These are phyloP conservation scores for Apiospora koreana DNA, from an alignment of 2,329 filamentous ascomycete genomes.

Conservation along the genomic window DNA sequence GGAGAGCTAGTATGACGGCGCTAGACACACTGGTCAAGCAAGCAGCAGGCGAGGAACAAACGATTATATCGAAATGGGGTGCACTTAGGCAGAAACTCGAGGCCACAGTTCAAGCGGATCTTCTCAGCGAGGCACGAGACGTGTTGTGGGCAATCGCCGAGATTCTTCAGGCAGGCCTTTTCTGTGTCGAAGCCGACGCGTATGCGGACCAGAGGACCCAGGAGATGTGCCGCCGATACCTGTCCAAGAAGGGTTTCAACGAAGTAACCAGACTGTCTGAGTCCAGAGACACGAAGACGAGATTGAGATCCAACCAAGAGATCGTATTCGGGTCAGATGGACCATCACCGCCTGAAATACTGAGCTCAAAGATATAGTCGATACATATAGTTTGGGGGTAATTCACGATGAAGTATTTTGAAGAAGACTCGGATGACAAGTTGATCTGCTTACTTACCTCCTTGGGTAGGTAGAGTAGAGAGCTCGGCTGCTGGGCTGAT, in stretches of 20 bases:
- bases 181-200: constrained; percentile 41
- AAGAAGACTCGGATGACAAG: too few relatives aligned
- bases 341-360: background rate
- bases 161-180: constrained; percentile 43
- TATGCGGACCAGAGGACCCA: constrained; percentile 37
- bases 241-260: constrained; percentile 31
- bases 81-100: constrained; percentile 39
- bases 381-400: too few relatives aligned
- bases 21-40: constrained; percentile 41
- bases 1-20: constrained; percentile 39
- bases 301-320: background rate
- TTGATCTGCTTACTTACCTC: too few relatives aligned
- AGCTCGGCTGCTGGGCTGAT: too few relatives aligned
- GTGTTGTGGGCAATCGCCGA: constrained; percentile 47
- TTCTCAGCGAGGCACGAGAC: constrained; percentile 48
- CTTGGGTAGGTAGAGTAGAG: too few relatives aligned
- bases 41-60: constrained; percentile 28
- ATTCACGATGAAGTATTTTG: too few relatives aligned
- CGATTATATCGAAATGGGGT: constrained; percentile 40
- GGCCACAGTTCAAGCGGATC: constrained; percentile 33
- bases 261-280: background rate
- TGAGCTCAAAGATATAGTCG: background rate
- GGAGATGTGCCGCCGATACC: constrained; percentile 43
- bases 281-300: background rate
- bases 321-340: background rate